These are phyloP conservation scores for Grigorovia jiainica DNA, from an alignment of 805 yeast genomes.

Conservation along the genomic window DNA sequence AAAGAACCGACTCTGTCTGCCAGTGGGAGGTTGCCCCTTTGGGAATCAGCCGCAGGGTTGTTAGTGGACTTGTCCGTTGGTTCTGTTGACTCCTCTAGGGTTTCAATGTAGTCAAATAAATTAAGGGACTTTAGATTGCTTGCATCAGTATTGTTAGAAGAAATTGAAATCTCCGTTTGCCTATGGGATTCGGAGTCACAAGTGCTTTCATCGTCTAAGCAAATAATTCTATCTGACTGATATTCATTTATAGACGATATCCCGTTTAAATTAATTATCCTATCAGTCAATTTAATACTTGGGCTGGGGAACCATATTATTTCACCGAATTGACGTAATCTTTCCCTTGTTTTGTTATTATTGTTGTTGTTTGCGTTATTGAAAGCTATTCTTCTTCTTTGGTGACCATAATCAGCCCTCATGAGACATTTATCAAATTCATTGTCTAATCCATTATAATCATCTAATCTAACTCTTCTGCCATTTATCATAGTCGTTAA, in stretches of 20 bases:
- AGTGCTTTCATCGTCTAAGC: neutral
- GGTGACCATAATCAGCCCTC: slow-evolving; percentile 25
- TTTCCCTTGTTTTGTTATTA: slow-evolving; percentile 16
- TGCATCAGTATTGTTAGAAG: too few relatives aligned
- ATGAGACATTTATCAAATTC: slow-evolving; percentile 25
- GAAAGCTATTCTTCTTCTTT: slow-evolving; percentile 12
- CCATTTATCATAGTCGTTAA: slow-evolving; percentile 7
- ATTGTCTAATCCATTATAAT: slow-evolving; percentile 4
- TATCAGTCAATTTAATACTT: slow-evolving; percentile 36
- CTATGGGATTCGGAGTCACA: too few relatives aligned
- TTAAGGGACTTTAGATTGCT: too few relatives aligned
- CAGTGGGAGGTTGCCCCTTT: too few relatives aligned
- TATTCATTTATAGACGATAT: slow-evolving; percentile 2
- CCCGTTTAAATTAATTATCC: neutral
- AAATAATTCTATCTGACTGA: neutral
- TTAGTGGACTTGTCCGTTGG: too few relatives aligned
- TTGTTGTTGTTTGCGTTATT: slow-evolving; percentile 1
- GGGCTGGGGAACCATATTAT: slow-evolving; percentile 64
- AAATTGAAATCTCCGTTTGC: too few relatives aligned
- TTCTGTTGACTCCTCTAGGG: too few relatives aligned
- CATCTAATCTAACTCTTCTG: neutral
- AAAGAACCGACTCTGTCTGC: too few relatives aligned
- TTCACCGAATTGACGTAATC: slow-evolving; percentile 28
- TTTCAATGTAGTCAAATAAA: too few relatives aligned
- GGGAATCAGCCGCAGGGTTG: too few relatives aligned